Evolutionary conservation across 1,139 yeast genomes (phyloP).

Genomic region (Komagataea norvegica): DNA sequence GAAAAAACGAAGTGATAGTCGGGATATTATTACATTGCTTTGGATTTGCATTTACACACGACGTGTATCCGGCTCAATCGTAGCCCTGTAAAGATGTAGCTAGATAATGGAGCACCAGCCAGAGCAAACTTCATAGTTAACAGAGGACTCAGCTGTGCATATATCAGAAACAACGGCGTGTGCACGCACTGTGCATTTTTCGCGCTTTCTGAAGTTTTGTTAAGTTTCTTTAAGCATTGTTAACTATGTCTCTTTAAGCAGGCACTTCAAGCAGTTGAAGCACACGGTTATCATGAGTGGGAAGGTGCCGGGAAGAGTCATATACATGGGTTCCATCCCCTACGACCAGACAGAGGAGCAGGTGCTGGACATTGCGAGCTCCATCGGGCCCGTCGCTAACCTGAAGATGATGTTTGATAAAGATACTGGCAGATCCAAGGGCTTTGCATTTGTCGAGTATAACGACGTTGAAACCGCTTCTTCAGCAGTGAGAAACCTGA

Average conservation of each 20-base stretch:
- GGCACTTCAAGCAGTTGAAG: neutral
- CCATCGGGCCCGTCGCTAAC: conserved; percentile 83
- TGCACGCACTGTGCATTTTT: too few species aligned
- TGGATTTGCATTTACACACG: too few species aligned
- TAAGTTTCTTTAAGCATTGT: too few species aligned
- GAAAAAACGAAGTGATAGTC: neutral
- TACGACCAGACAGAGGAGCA: conserved; percentile 87
- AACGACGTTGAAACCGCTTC: conserved; percentile 69
- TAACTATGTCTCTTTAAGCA: too few species aligned
- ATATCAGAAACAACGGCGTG: neutral
- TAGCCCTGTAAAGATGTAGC: too few species aligned
- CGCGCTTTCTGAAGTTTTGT: too few species aligned
- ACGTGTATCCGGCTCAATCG: too few species aligned
- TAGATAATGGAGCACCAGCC: too few species aligned
- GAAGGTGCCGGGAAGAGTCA: conserved; percentile 39
- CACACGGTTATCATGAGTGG: conserved; percentile 25
- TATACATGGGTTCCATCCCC: conserved; percentile 64
- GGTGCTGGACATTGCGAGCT: conserved; percentile 66
- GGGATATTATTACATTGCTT: neutral
- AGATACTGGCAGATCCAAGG: conserved; percentile 86
- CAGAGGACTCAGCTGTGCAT: neutral
- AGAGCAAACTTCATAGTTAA: too few species aligned
- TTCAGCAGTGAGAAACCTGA: conserved; percentile 84
- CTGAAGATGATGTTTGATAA: conserved; percentile 79
- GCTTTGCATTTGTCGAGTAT: conserved; percentile 84